phyloP scores from a whole-genome alignment of 345 rosid genomes.

The Citrus mangshanensis region DNA sequence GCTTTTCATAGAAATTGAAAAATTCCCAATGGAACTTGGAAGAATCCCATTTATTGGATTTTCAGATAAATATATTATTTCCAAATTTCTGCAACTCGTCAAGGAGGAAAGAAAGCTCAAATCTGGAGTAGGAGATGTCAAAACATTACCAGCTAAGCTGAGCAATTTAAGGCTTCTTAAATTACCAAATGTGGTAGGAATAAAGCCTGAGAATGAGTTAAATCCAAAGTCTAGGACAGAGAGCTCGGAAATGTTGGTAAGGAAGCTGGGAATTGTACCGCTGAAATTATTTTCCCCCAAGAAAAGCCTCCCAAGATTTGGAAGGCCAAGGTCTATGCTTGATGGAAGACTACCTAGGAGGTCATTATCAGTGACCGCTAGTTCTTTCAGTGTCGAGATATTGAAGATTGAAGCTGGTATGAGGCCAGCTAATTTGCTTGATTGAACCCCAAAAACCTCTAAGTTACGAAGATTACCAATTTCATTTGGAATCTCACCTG shows the following conservation, averaged over 20 bases:
- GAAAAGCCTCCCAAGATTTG: background rate
- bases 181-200: background rate
- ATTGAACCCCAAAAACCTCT: background rate
- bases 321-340: background rate
- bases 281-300: background rate
- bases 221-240: background rate
- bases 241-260: background rate
- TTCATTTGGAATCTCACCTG: background rate
- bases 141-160: background rate
- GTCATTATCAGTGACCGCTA: background rate
- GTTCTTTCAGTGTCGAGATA: background rate
- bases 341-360: background rate
- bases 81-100: background rate
- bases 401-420: background rate
- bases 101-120: background rate
- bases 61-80: background rate
- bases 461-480: background rate
- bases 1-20: background rate
- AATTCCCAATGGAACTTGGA: background rate
- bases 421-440: background rate
- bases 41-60: background rate
- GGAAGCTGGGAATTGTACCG: background rate
- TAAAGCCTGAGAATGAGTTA: background rate
- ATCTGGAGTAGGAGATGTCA: background rate
- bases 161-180: background rate